phyloP scores from a whole-genome alignment of 768 basidiomycete species.

The Termitomyces sp. region DNA sequence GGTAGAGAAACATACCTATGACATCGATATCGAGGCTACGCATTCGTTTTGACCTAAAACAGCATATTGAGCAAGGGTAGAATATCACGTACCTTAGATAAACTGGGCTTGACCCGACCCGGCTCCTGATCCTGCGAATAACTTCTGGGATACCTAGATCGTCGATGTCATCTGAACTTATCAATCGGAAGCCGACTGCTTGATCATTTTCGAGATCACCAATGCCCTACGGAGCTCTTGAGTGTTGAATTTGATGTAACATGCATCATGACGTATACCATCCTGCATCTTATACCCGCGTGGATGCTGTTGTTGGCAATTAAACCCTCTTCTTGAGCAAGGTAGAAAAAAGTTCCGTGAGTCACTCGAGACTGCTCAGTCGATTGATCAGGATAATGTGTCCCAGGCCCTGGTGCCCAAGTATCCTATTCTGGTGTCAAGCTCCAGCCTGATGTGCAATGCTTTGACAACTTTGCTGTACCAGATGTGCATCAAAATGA shows the following conservation, averaged over 20 bases:
- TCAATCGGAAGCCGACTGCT: slow-evolving; percentile 71
- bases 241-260: slow-evolving; percentile 19
- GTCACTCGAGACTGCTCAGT: slow-evolving; percentile 64
- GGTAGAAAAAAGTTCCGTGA: slow-evolving; percentile 83
- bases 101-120: slow-evolving; percentile 71
- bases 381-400: slow-evolving; percentile 48
- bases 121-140: slow-evolving; percentile 58
- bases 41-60: not conserved
- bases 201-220: slow-evolving; percentile 64
- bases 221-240: slow-evolving; percentile 36
- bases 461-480: slow-evolving; percentile 15
- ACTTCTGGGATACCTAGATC: slow-evolving; percentile 70
- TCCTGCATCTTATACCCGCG: slow-evolving; percentile 79
- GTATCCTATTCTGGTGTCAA: slow-evolving; percentile 44
- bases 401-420: slow-evolving; percentile 39
- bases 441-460: slow-evolving; percentile 9
- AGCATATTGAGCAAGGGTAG: not conserved
- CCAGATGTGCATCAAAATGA: slow-evolving; percentile 70
- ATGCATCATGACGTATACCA: slow-evolving; percentile 26
- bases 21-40: slow-evolving; percentile 76
- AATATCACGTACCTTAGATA: slow-evolving; percentile 55
- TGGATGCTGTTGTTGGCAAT: slow-evolving; percentile 77
- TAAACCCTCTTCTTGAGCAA: slow-evolving; percentile 74
- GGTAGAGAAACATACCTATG: slow-evolving; percentile 39
- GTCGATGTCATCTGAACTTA: slow-evolving; percentile 80